Percentiles rank a stretch among this genome's conserved stretches.
These are phyloP conservation scores for Allium cepa DNA, from an alignment of 106 monocot species.

Conservation along the genomic window DNA sequence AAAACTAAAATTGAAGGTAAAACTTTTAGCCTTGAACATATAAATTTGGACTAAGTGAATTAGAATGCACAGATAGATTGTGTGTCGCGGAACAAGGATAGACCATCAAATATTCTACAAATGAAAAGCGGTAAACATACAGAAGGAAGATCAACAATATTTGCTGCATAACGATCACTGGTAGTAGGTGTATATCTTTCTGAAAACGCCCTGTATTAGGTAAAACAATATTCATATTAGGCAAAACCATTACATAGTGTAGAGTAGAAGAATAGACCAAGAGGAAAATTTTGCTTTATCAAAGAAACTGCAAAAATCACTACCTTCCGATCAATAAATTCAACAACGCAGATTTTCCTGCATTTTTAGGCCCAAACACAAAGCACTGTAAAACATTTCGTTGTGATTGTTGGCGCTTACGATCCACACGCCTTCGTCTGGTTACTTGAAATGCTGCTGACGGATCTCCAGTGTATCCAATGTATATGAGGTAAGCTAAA, in stretches of 20 bases:
- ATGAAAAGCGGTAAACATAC: conserved; percentile 20
- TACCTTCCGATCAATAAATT: conserved; percentile 81
- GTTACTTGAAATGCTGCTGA: conserved; percentile 74
- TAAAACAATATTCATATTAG: conserved; percentile 1
- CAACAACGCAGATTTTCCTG: conserved; percentile 83
- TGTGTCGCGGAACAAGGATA: no score
- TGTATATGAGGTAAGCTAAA: conserved; percentile 80
- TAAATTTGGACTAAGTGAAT: no score
- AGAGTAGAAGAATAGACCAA: no score
- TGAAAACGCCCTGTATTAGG: conserved; percentile 47
- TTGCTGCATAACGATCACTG: conserved; percentile 60
- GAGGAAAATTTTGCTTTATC: no score
- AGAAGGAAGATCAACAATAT: conserved; percentile 60
- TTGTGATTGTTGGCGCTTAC: conserved; percentile 64
- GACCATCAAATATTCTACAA: no score
- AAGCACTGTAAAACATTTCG: conserved; percentile 88
- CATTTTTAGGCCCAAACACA: conserved; percentile 83
- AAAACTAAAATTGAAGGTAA: background rate
- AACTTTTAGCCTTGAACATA: no score
- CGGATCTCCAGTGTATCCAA: conserved; percentile 75
- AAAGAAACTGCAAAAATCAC: background rate
- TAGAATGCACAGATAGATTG: no score
- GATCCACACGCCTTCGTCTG: conserved; percentile 66
- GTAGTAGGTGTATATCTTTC: conserved; percentile 66
- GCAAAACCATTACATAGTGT: no score